These are phyloP conservation scores for Gossypium trilobum DNA, from an alignment of 441 rosid species.

Conservation along the genomic window DNA sequence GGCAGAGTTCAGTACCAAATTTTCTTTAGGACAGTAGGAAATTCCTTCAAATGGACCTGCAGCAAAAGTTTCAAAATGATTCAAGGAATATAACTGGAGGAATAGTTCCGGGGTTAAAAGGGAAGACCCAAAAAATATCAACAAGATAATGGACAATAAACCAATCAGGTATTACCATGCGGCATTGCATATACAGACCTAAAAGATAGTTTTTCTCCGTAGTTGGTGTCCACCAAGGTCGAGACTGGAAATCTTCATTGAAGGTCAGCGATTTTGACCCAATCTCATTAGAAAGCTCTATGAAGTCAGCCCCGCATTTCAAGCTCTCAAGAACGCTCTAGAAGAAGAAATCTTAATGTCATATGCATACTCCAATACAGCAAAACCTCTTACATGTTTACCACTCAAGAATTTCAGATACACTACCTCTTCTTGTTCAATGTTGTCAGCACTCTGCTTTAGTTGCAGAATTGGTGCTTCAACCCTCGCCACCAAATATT, in stretches of 20 bases:
- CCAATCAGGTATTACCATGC: background rate
- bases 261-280: conserved; percentile 60
- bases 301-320: conserved; percentile 57
- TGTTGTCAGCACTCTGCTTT: conserved; percentile 65
- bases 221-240: conserved; percentile 99
- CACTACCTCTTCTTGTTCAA: conserved; percentile 73
- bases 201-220: conserved; percentile 73
- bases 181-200: conserved; percentile 41
- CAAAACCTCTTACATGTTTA: background rate
- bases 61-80: conserved; percentile 11
- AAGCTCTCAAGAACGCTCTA: conserved; percentile 68
- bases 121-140: background rate
- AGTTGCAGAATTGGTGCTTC: conserved; percentile 69
- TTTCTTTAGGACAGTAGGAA: conserved; percentile 55
- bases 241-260: conserved; percentile 81
- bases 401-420: background rate
- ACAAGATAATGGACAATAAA: background rate
- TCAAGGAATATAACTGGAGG: background rate
- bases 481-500: conserved; percentile 64
- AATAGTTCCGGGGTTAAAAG: background rate
- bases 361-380: conserved; percentile 7
- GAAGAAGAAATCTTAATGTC: conserved; percentile 16
- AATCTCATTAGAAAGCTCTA: conserved; percentile 75
- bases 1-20: conserved; percentile 42
- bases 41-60: conserved; percentile 89